Conservation (phyloP, 129 eudicot genomes). For the Tanacetum coccineum region DNA sequence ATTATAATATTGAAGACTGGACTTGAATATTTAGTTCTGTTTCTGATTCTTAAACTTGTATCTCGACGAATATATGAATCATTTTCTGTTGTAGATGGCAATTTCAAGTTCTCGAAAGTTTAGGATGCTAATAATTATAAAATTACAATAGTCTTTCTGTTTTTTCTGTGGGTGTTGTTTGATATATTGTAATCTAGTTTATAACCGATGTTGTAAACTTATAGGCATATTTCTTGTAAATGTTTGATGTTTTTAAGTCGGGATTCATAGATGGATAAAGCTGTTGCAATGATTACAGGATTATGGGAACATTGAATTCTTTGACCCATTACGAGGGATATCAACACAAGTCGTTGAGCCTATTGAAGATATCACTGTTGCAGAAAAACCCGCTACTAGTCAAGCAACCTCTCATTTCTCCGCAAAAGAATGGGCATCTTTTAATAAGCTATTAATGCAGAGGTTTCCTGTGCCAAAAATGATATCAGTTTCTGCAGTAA, state of each 20-base stretch:
- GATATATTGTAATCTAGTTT: neutral
- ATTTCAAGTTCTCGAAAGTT: too few species aligned
- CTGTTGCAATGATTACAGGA: constrained; percentile 34
- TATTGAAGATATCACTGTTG: constrained; percentile 24
- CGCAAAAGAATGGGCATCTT: constrained; percentile 63
- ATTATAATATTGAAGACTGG: neutral
- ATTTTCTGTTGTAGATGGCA: neutral
- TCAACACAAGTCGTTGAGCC: constrained; percentile 21
- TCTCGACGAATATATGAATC: neutral
- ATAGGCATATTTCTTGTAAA: neutral
- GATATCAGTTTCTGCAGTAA: constrained; percentile 57
- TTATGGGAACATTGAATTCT: constrained; percentile 36
- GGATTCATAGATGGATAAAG: neutral
- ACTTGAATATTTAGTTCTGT: constrained; percentile 1
- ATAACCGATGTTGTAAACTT: neutral
- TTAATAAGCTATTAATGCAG: constrained; percentile 66
- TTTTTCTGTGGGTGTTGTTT: neutral
- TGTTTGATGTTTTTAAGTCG: constrained; percentile 11
- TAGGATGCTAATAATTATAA: too few species aligned
- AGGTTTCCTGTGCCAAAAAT: constrained; percentile 58
- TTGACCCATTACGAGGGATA: constrained; percentile 57
- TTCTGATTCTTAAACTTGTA: neutral
- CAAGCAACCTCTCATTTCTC: constrained; percentile 28
- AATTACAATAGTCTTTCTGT: too few species aligned
- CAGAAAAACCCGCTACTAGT: constrained; percentile 29